Evolutionary conservation across 176 grass and related monocot genomes (phyloP).

Genomic region (Paspalum notatum): DNA sequence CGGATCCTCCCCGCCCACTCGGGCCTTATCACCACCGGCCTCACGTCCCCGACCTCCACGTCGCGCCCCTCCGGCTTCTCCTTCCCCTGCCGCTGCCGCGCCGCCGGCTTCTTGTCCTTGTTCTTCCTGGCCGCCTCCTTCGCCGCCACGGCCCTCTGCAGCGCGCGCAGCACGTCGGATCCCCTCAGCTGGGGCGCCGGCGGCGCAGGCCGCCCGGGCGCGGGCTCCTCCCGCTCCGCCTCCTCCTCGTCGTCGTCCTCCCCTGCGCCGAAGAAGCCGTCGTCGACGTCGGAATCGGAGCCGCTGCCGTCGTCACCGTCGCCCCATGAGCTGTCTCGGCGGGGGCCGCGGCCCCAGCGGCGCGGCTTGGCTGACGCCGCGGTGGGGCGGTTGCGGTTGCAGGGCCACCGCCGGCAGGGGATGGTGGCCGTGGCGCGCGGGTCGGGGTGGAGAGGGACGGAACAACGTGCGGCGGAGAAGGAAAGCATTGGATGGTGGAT

Average conservation of each 20-base stretch:
- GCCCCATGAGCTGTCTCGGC: constrained; percentile 25
- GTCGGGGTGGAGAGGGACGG: background rate
- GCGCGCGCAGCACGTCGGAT: constrained; percentile 55
- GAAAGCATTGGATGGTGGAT: constrained; percentile 28
- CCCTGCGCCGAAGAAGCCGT: constrained; percentile 37
- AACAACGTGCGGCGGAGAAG: constrained; percentile 40
- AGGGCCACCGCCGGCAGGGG: background rate
- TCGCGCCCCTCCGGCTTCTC: background rate
- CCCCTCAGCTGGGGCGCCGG: constrained; percentile 41
- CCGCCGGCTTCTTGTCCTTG: constrained; percentile 7
- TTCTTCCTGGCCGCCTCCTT: constrained; percentile 55
- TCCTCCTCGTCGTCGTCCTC: constrained; percentile 15
- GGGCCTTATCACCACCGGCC: constrained; percentile 51
- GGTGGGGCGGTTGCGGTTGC: background rate
- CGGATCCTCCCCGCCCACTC: constrained; percentile 52
- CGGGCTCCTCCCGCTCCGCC: background rate
- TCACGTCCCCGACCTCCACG: constrained; percentile 13
- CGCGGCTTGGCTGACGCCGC: constrained; percentile 28
- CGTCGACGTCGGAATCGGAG: constrained; percentile 36
- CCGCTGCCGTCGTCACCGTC: constrained; percentile 3
- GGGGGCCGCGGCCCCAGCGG: constrained; percentile 2
- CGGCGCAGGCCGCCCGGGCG: background rate
- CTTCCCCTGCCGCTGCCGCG: constrained; percentile 2
- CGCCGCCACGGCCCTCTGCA: constrained; percentile 48
- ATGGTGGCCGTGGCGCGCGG: background rate